These are phyloP conservation scores for Malus orientalis DNA, from an alignment of 306 rosid genomes.

Conservation along the genomic window DNA sequence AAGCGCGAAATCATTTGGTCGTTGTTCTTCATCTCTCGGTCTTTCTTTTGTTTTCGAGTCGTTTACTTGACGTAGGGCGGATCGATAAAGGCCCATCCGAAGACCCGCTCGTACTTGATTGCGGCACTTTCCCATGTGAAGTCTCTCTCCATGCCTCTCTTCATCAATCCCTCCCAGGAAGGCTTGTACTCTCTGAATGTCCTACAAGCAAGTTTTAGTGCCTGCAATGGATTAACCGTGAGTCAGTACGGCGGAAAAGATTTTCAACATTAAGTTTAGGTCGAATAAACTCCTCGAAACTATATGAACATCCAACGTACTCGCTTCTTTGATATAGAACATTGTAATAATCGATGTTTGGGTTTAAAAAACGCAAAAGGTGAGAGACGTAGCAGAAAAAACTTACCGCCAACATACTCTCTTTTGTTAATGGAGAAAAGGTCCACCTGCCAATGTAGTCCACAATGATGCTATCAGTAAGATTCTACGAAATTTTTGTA, in stretches of 20 bases:
- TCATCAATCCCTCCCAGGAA: conserved; percentile 76
- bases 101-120: conserved; percentile 56
- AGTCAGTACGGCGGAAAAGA: background rate
- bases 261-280: background rate
- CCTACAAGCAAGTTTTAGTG: conserved; percentile 39
- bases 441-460: conserved; percentile 64
- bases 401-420: conserved; percentile 70
- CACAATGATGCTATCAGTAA: conserved; percentile 15
- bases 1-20: background rate
- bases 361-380: background rate
- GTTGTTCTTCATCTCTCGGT: background rate
- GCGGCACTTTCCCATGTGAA: conserved; percentile 80
- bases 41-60: background rate
- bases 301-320: background rate
- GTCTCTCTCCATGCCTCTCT: conserved; percentile 63
- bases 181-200: conserved; percentile 55
- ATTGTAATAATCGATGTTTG: background rate
- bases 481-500: background rate
- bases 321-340: background rate
- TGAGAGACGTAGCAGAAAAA: background rate
- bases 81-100: conserved; percentile 60
- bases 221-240: conserved; percentile 31
- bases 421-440: conserved; percentile 66
- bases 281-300: background rate
- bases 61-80: conserved; percentile 41